A percentile compares a stretch with the other conserved stretches of the same genome.
Evolutionary conservation across 2,329 filamentous ascomycete species (phyloP).

Genomic region (Paradendryphiella salina): DNA sequence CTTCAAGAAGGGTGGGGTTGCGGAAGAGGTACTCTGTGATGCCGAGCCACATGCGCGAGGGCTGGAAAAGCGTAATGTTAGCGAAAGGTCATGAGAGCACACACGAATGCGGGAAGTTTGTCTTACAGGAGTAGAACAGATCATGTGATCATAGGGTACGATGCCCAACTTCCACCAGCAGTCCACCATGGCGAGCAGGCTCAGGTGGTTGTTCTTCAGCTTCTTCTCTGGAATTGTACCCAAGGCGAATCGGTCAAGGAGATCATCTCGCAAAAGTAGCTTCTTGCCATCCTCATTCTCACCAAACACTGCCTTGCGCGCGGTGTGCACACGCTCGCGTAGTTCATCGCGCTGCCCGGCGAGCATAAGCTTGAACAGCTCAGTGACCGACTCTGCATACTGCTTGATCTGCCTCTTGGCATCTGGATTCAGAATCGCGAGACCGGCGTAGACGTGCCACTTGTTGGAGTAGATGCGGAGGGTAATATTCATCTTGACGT

Average conservation of each 20-base stretch:
- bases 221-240: constrained; percentile 68
- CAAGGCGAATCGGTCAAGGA: constrained; percentile 87
- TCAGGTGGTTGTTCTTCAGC: constrained; percentile 90
- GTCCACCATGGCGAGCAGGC: constrained; percentile 93
- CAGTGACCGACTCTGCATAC: constrained; percentile 89
- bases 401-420: constrained; percentile 91
- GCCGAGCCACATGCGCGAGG: constrained; percentile 94
- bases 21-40: constrained; percentile 97
- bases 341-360: constrained; percentile 78
- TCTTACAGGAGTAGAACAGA: constrained; percentile 85
- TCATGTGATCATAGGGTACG: constrained; percentile 98
- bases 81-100: background rate
- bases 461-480: constrained; percentile 97
- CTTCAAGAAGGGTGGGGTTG: constrained; percentile 76
- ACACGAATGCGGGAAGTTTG: background rate
- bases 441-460: constrained; percentile 98
- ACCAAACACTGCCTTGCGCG: constrained; percentile 71
- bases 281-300: constrained; percentile 61
- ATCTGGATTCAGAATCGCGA: constrained; percentile 94
- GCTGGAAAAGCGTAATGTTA: constrained; percentile 45
- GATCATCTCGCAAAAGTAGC: constrained; percentile 74
- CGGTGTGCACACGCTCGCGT: constrained; percentile 72
- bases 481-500: constrained; percentile 98
- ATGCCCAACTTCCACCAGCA: constrained; percentile 95
- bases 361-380: constrained; percentile 96